Percentiles rank a stretch among this genome's conserved stretches.
Conservation (phyloP, 805 yeast species). For the Danielia reshetovae region DNA sequence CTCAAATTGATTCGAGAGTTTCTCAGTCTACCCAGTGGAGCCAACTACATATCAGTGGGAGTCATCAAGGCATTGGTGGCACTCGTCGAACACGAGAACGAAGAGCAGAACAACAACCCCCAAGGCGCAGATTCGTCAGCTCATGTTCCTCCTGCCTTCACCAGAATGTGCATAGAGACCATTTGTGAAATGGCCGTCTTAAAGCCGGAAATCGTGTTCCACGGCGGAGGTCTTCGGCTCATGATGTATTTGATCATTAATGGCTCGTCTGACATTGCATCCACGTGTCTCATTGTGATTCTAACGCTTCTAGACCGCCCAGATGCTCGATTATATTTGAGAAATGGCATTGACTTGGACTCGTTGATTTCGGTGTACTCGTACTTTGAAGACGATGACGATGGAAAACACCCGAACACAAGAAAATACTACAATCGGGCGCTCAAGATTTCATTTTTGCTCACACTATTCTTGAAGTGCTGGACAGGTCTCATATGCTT, state of each 20-base stretch:
- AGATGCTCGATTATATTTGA: conserved; percentile 46
- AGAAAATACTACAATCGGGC: conserved; percentile 32
- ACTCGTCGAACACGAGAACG: conserved; percentile 45
- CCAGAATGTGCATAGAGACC: conserved; percentile 39
- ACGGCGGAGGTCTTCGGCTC: conserved; percentile 53
- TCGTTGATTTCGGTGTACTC: conserved; percentile 68
- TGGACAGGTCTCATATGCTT: conserved; percentile 75
- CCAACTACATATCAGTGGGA: conserved; percentile 52
- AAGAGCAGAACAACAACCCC: conserved; percentile 1
- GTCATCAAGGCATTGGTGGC: conserved; percentile 65
- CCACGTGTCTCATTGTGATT: conserved; percentile 39
- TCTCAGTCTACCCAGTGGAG: conserved; percentile 50
- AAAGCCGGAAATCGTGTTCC: conserved; percentile 41
- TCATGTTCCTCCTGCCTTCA: conserved; percentile 6
- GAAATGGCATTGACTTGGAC: conserved; percentile 61
- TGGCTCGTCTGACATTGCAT: conserved; percentile 17
- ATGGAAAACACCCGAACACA: conserved; percentile 6
- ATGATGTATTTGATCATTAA: conserved; percentile 34
- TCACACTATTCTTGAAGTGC: conserved; percentile 59
- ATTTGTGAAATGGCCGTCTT: conserved; percentile 34
- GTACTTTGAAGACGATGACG: conserved; percentile 41
- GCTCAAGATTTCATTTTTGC: conserved; percentile 55
- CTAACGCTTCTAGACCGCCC: conserved; percentile 57
- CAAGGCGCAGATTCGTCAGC: conserved; percentile 1
- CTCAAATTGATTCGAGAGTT: conserved; percentile 64